Conservation (phyloP, 2,329 filamentous ascomycete species). For the Stemphylium lycopersici region DNA sequence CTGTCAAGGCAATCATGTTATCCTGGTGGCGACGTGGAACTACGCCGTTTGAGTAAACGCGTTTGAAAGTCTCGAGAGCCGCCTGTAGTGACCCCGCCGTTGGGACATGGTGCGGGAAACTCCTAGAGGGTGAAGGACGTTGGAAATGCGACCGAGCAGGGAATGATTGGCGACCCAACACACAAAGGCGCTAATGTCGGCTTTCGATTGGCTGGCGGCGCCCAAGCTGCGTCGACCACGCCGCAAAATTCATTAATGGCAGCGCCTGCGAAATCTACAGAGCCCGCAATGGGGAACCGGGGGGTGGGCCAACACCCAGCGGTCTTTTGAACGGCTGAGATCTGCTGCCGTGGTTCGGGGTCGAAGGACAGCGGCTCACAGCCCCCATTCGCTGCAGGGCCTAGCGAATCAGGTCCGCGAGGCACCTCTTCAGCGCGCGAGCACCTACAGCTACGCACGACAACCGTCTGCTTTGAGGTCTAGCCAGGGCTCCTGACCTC, state of each 20-base stretch:
- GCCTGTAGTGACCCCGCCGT: slow-evolving; percentile 19
- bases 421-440: slow-evolving; percentile 8
- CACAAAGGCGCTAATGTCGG: slow-evolving; percentile 21
- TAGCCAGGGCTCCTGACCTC: not conserved
- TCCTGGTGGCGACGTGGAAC: slow-evolving; percentile 24
- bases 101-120: slow-evolving; percentile 26
- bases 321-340: slow-evolving; percentile 11
- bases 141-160: slow-evolving; percentile 10
- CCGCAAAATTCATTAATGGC: slow-evolving; percentile 23
- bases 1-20: slow-evolving; percentile 9
- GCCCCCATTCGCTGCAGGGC: slow-evolving; percentile 11
- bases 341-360: slow-evolving; percentile 8
- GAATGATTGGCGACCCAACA: slow-evolving; percentile 17
- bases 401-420: slow-evolving; percentile 15
- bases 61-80: slow-evolving; percentile 23
- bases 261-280: slow-evolving; percentile 19
- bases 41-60: slow-evolving; percentile 23
- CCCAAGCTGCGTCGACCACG: slow-evolving; percentile 18
- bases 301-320: slow-evolving; percentile 12
- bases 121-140: slow-evolving; percentile 16
- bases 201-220: slow-evolving; percentile 17
- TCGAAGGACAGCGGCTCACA: slow-evolving; percentile 5
- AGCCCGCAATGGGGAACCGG: slow-evolving; percentile 15
- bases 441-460: slow-evolving; percentile 10
- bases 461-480: slow-evolving; percentile 5